These are phyloP conservation scores for Puccinia novopanici DNA, from an alignment of 1,284 basidiomycete genomes.

Conservation along the genomic window DNA sequence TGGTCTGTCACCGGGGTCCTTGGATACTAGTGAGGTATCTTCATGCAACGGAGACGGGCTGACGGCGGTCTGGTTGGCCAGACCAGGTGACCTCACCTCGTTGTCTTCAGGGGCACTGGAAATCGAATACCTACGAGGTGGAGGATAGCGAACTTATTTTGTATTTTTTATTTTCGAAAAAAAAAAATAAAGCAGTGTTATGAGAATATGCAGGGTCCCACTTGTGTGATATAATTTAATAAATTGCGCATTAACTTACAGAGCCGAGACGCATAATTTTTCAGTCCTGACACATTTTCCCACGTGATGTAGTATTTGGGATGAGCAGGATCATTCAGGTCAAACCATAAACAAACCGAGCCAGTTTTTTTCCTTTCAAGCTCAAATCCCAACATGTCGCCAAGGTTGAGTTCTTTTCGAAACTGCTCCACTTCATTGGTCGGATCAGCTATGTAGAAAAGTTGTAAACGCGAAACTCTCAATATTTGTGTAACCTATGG, in stretches of 20 bases:
- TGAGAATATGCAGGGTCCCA: not conserved
- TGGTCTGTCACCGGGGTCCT: too few relatives aligned
- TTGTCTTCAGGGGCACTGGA: not conserved
- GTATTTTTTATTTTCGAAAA: not conserved
- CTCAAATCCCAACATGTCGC: not conserved
- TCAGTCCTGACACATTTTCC: not conserved
- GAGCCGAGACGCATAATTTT: not conserved
- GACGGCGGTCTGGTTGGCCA: not conserved
- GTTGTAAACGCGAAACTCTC: not conserved
- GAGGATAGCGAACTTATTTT: not conserved
- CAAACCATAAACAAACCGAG: slow-evolving; percentile 7
- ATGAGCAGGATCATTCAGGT: not conserved
- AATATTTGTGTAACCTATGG: not conserved
- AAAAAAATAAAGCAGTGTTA: not conserved
- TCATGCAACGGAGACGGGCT: too few relatives aligned
- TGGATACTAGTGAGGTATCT: too few relatives aligned
- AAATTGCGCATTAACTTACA: not conserved
- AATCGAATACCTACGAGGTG: not conserved
- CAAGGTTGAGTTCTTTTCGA: not conserved
- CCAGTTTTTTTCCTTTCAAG: not conserved
- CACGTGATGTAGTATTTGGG: not conserved
- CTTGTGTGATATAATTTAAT: not conserved
- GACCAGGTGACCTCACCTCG: too few relatives aligned
- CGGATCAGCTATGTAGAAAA: slow-evolving; percentile 7
- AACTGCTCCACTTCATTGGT: slow-evolving; percentile 1